Evolutionary conservation across 768 basidiomycete species (phyloP), one percentile per base, ranked within the genome.

Genomic region (Mycena rebaudengoi): DNA sequence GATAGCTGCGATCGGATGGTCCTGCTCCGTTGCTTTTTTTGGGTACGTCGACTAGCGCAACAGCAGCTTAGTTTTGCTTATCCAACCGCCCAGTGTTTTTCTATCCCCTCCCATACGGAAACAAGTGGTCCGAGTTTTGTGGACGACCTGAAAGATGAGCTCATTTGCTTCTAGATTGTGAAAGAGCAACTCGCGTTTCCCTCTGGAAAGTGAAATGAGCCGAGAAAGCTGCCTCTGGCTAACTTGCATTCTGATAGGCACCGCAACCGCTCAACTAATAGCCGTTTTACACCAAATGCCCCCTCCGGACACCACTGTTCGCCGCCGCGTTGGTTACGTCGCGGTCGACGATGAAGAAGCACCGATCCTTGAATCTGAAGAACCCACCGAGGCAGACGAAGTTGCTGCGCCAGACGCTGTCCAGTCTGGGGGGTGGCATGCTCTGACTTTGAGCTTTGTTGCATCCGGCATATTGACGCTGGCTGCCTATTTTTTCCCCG

Each of bases 131-230:
- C 49, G 25, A 26, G 45, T n/a, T n/a, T n/a, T n/a, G 20, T 40
- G 11, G 44, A 53, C 33, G 25, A 45, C 49, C 30, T 32, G 46
- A 39, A 51, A 21, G 18, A 28, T n/a, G 57, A 21, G 37, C 49
- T 66, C 11, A 66, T 21, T 20, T 14, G 30, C 26, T 20, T 48
- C 14, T 65, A 95, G 92, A 95, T 99, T 61, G 88, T 99, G 40
- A 91, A 96, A 73, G 97, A 99, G 76, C 89, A 97, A 75, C 88
- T 99, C 4, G 83, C 92, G 3, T 99, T 99, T 69, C 97, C 97
- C 2, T 95, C 94, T 1, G 97, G 97, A 64, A 53, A 21, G 32
- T 60, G 23, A 14, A n/a, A n/a, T n/a, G n/a, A n/a, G n/a, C n/a
- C n/a, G n/a, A n/a, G n/a, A n/a, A 37, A 37, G 35, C 46, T 40